Evolutionary conservation across 495 filamentous ascomycete genomes (phyloP).

Genomic region (Tirmania nivea): DNA sequence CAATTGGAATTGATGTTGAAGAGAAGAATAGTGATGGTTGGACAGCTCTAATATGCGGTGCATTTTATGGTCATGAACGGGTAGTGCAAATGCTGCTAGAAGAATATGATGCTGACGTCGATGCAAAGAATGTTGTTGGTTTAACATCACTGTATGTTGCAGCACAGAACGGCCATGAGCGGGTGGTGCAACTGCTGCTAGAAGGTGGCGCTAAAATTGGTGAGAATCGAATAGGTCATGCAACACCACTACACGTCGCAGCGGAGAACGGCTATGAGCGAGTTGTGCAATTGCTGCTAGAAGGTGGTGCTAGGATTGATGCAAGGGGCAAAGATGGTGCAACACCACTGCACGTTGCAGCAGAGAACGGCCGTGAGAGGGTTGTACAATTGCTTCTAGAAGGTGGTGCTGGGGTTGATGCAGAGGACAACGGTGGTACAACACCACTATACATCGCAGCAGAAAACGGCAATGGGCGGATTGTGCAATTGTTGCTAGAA

Average conservation of each 20-base stretch:
- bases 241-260: neutral
- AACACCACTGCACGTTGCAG: neutral
- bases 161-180: too few species aligned
- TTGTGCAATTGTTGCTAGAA: neutral
- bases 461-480: neutral
- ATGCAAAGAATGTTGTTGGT: neutral
- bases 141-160: too few species aligned
- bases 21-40: too few species aligned
- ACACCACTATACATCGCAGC: neutral
- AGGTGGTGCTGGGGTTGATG: neutral
- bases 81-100: neutral
- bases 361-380: neutral
- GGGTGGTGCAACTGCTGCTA: too few species aligned
- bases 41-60: too few species aligned
- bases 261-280: neutral
- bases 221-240: too few species aligned
- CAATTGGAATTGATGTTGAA: too few species aligned
- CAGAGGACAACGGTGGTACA: neutral
- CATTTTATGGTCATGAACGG: neutral
- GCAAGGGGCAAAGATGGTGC: neutral
- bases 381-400: neutral
- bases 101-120: neutral
- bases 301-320: neutral
- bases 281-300: neutral
- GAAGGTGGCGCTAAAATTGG: too few species aligned